phyloP scores from a whole-genome alignment of 1,139 yeast species.

The Lizanozyma gosingica region DNA sequence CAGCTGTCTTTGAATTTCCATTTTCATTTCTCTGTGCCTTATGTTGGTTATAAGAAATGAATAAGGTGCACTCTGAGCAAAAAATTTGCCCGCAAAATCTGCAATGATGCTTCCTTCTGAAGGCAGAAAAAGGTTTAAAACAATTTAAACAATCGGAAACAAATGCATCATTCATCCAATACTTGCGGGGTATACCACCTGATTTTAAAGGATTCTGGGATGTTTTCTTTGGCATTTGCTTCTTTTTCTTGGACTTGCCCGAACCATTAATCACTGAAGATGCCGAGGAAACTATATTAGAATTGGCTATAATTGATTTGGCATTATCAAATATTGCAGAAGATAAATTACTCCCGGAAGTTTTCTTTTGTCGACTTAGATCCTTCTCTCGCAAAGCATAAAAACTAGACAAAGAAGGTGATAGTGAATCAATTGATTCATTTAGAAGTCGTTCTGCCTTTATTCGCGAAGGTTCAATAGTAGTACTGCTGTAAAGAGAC shows the following conservation, averaged over 20 bases:
- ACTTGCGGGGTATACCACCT: conserved; percentile 53
- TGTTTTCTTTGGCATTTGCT: conserved; percentile 24
- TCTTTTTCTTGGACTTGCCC: conserved; percentile 15
- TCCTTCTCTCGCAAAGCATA: conserved; percentile 20
- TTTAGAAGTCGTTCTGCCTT: conserved; percentile 16
- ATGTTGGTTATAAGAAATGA: conserved; percentile 70
- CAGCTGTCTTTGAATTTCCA: conserved; percentile 7
- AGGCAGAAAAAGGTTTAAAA: conserved; percentile 62
- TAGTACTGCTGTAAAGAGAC: conserved; percentile 18
- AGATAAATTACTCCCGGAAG: conserved; percentile 21
- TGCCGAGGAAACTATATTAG: conserved; percentile 22
- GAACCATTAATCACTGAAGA: conserved; percentile 17
- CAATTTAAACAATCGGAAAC: conserved; percentile 78
- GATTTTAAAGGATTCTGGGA: conserved; percentile 40
- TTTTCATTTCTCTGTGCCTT: conserved; percentile 25
- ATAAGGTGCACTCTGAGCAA: conserved; percentile 76
- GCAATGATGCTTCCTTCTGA: conserved; percentile 90
- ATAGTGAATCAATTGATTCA: conserved; percentile 4
- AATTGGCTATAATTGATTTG: conserved; percentile 23
- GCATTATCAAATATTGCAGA: conserved; percentile 32
- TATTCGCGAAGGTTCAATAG: conserved; percentile 23
- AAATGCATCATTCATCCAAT: conserved; percentile 90
- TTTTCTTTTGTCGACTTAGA: conserved; percentile 13
- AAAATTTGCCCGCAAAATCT: conserved; percentile 94
- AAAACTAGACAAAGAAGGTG: conserved; percentile 38